A percentile compares a stretch with the other conserved stretches of the same genome.
phyloP scores from a whole-genome alignment of 345 rosid species.

The Camelina laxa region DNA sequence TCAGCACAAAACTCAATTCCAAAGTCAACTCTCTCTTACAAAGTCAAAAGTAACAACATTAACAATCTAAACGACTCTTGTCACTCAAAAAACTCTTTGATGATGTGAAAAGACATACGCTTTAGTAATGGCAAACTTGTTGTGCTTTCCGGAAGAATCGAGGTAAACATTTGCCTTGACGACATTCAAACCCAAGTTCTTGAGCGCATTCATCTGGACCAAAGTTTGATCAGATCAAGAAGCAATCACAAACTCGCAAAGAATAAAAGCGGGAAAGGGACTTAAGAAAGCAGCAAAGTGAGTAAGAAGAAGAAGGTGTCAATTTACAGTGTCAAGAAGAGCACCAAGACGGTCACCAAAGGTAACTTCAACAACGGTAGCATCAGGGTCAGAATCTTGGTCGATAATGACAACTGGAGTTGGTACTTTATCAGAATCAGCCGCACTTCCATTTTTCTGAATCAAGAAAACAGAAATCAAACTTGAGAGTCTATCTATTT shows the following conservation, averaged over 20 bases:
- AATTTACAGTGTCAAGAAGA: conserved; percentile 81
- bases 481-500: neutral
- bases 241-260: neutral
- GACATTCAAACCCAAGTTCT: conserved; percentile 92
- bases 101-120: conserved; percentile 57
- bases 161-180: conserved; percentile 87
- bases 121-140: conserved; percentile 80
- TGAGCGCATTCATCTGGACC: conserved; percentile 84
- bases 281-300: conserved; percentile 1
- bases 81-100: neutral
- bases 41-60: neutral
- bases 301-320: conserved; percentile 1
- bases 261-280: neutral
- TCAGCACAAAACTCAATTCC: neutral
- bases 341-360: conserved; percentile 99
- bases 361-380: conserved; percentile 83
- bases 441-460: conserved; percentile 49
- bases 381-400: conserved; percentile 91
- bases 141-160: conserved; percentile 97
- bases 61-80: neutral
- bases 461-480: neutral
- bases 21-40: conserved; percentile 3
- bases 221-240: conserved; percentile 11
- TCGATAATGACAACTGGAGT: conserved; percentile 94
- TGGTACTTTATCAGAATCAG: conserved; percentile 69